Base-by-base conservation (phyloP, 2,329 filamentous ascomycete genomes). In the Fusarium graminum region DNA sequence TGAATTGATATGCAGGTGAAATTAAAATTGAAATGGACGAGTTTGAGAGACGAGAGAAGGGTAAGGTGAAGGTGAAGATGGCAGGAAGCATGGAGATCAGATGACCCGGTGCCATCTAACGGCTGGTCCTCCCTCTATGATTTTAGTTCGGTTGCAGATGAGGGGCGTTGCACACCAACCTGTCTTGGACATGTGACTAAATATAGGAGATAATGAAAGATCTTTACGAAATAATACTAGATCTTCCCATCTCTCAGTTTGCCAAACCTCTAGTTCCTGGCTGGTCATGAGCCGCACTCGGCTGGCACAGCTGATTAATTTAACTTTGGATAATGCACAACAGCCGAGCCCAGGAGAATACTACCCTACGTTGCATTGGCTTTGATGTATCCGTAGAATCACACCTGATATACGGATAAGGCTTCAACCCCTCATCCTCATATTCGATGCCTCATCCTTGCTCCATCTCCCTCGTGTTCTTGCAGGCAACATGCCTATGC, bases 401-500 rank as follows among this genome's bases (percentile, higher is more conserved):
- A 52, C 19, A 50, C 34, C 42, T 41, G 59, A 51, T 29, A 61
- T 45, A 29, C 25, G 38, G 39, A 61, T 45, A 29, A 28, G 38
- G 39, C 41, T 44, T 40, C n/a, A 19, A 39, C 32, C 28, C 43
- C 28, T 64, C 47, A 36, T 36, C 34, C n/a, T 22, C 22, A 14
- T 59, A 36, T 29, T 22, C 29, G 25, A n/a, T 30, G 39, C 40
- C 34, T 50, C 36, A 53, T 67, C 56, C 60, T 49, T 54, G 52
- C 40, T 63, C 52, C 19, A 17, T 42, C 41, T 61, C 52, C 49
- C 52, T 69, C 62, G 49, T 60, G 57, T 69, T 69, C 57, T 50
- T 46, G 26, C 49, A 40, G 51, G 40, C 47, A 68, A 51, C 46
- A 59, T 41, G 29, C 45, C 49, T 52, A 55, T 46, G 46, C 44